Evolutionary conservation across 768 basidiomycete species (phyloP).

Genomic region (Kwoniella sp.): DNA sequence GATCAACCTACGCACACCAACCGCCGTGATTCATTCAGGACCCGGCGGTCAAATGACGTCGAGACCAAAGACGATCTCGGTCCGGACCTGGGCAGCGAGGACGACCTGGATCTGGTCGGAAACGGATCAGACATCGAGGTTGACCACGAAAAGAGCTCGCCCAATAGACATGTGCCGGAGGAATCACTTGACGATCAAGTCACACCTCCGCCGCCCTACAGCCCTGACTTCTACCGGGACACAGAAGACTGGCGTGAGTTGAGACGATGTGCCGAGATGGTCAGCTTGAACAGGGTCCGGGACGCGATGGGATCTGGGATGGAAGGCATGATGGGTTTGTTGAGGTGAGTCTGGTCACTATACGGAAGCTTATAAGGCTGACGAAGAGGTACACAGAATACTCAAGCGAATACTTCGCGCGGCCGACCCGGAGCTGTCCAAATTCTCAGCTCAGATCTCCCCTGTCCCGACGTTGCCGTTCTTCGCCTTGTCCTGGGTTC

Average conservation of each 20-base stretch:
- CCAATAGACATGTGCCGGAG: background rate
- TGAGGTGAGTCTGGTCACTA: conserved; percentile 64
- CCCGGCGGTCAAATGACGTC: no score
- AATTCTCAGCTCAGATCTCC: conserved; percentile 67
- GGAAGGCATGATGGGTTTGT: conserved; percentile 75
- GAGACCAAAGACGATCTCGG: background rate
- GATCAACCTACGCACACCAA: no score
- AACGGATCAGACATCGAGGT: background rate
- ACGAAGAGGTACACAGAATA: no score
- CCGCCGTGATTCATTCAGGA: no score
- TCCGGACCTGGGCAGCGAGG: no score
- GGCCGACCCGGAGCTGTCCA: conserved; percentile 66
- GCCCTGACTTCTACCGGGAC: conserved; percentile 1
- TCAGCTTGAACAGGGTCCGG: conserved; percentile 71
- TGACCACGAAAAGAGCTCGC: background rate
- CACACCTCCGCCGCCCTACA: conserved; percentile 6
- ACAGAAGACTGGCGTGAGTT: conserved; percentile 31
- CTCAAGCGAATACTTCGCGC: conserved; percentile 68
- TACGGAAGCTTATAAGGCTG: no score
- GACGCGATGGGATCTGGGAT: conserved; percentile 84
- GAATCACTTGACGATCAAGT: no score
- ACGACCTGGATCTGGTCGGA: no score
- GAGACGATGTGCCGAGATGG: conserved; percentile 56
- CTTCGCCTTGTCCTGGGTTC: conserved; percentile 79
- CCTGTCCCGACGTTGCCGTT: conserved; percentile 65